Conservation (phyloP, 306 rosid genomes). For the Vigna nakashimae region DNA sequence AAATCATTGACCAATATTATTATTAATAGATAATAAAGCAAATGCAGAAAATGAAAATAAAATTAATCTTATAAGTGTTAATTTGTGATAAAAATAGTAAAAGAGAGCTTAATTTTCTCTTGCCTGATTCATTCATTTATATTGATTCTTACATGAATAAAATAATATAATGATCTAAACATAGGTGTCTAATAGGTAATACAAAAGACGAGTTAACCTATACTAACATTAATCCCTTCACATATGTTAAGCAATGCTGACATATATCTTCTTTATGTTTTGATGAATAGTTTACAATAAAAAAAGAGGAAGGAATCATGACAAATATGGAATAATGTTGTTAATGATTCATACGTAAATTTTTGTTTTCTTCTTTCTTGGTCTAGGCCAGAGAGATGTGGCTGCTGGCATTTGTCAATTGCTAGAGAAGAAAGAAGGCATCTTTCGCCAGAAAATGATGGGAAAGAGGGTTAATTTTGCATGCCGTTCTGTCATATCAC, state of each 20-base stretch:
- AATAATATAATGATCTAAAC: too few species aligned
- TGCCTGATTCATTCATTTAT: too few species aligned
- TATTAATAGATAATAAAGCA: conserved; percentile 19
- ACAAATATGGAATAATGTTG: conserved; percentile 17
- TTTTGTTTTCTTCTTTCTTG: conserved; percentile 48
- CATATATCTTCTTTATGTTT: not conserved
- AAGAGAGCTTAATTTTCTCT: too few species aligned
- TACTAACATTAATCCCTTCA: too few species aligned
- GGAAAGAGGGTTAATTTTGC: conserved; percentile 98
- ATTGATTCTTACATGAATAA: too few species aligned
- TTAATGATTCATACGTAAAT: conserved; percentile 20
- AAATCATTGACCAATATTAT: not conserved
- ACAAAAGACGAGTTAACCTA: too few species aligned
- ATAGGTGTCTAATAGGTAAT: too few species aligned
- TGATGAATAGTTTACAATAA: conserved; percentile 9
- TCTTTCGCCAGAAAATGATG: conserved; percentile 99
- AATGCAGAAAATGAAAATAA: not conserved
- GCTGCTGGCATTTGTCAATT: conserved; percentile 84
- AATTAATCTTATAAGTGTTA: not conserved
- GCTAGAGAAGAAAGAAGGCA: conserved; percentile 95
- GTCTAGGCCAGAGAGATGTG: conserved; percentile 59
- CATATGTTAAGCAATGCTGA: too few species aligned
- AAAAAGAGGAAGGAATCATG: conserved; percentile 18
- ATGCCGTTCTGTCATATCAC: conserved; percentile 97
- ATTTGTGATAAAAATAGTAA: not conserved